Base-by-base conservation (phyloP, 73 alveolate species). In the Paramecium pentaurelia region DNA sequence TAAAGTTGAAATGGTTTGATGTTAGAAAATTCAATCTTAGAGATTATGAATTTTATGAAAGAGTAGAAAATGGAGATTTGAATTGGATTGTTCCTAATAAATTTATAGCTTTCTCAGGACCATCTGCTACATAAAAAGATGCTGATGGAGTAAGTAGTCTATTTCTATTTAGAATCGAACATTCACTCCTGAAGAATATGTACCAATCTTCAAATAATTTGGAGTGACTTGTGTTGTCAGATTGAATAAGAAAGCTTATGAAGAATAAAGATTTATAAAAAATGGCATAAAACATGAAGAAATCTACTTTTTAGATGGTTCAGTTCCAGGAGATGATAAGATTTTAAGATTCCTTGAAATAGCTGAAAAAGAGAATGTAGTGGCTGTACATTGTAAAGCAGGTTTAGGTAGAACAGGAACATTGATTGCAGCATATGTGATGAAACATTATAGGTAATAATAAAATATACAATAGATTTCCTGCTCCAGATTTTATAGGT, bases 371-470 rank as follows among this genome's bases (percentile, higher is more conserved):
- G 98, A 95, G 45, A 89, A 94, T 84, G 99, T 95, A 6, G 96
- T 98, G 16, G 99, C 99, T 58, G 98, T 98, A 30, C 99, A 98
- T 88, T 98, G 99, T 91, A 95, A 97, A 86, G 99, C 99, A 28
- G 99, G 99, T 16, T 94, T 98, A n/a, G 99, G 99, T n/a, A 93
- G 99, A 85, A 98, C 99, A 42, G 99, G 99, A 18, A 94, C 99
- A 34, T 86, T 98, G 87, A 97, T 98, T 80, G 98, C 98, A 25
- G 77, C 93, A 25, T 97, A 97, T 93, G 96, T 95, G 3, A 97
- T 97, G 96, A 97, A 97, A 88, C 97, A 95, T 92, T 95, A 85
- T 86, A 94, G 95, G 91, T 80, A 44, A 44, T 16, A 12, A 8
- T 73, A 34, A 0, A 40, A 40, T 40, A 40, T n/a, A 0, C 2